Percentiles rank a stretch among this genome's conserved stretches.
phyloP scores from a whole-genome alignment of 2,329 filamentous ascomycete species.

The Ceratocystis destructans region DNA sequence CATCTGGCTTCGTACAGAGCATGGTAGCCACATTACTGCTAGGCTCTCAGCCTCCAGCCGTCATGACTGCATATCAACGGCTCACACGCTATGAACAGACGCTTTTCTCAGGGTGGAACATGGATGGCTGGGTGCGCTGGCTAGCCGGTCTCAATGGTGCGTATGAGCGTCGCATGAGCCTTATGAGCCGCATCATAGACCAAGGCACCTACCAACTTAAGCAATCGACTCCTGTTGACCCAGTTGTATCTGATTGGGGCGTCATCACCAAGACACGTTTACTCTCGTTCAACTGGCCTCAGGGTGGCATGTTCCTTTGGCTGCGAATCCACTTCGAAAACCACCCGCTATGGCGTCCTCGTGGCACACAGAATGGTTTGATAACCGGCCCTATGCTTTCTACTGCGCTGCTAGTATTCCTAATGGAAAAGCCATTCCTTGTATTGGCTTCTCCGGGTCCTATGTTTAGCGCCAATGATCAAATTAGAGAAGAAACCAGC shows the following conservation, averaged over 20 bases:
- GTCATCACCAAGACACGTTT: conserved; percentile 61
- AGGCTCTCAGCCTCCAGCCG: conserved; percentile 43
- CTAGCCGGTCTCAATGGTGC: conserved; percentile 67
- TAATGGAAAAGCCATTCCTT: conserved; percentile 54
- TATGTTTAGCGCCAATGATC: conserved; percentile 57
- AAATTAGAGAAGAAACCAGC: conserved; percentile 43
- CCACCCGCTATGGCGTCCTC: conserved; percentile 51
- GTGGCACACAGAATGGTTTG: conserved; percentile 27
- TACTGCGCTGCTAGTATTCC: conserved; percentile 54
- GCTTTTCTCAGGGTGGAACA: conserved; percentile 52
- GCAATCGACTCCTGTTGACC: conserved; percentile 36
- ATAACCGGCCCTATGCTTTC: conserved; percentile 44
- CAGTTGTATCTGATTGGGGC: conserved; percentile 50
- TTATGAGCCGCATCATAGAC: conserved; percentile 63
- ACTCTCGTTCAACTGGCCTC: conserved; percentile 64
- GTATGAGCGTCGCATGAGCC: conserved; percentile 73
- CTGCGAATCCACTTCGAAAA: conserved; percentile 54
- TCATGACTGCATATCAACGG: conserved; percentile 30
- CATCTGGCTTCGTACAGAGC: conserved; percentile 78
- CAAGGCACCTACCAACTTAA: conserved; percentile 52
- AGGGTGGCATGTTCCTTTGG: conserved; percentile 91
- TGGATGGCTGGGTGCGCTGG: conserved; percentile 83
- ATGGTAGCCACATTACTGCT: conserved; percentile 67
- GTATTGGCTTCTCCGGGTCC: conserved; percentile 57
- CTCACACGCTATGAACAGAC: conserved; percentile 36